phyloP scores from a whole-genome alignment of 495 filamentous ascomycete genomes.

The Hypoxylon intermedium region DNA sequence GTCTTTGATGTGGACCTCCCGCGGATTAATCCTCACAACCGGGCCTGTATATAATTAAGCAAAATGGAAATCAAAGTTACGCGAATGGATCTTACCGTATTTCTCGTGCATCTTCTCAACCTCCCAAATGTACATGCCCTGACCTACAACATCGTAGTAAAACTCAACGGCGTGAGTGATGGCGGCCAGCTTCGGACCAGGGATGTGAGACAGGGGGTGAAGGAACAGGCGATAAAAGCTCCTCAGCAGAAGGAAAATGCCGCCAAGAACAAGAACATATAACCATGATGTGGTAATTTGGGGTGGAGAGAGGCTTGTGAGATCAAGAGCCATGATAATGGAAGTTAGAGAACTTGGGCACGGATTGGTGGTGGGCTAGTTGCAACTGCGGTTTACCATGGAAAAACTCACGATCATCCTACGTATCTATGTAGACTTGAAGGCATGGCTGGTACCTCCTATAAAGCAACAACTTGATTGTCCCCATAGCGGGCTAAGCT shows the following conservation, averaged over 20 bases:
- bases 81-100: slow-evolving; percentile 47
- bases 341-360: neutral
- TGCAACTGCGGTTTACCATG: too few relatives aligned
- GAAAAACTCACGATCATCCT: too few relatives aligned
- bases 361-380: too few relatives aligned
- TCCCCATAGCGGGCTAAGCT: too few relatives aligned
- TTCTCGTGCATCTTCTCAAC: slow-evolving; percentile 53
- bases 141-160: slow-evolving; percentile 52
- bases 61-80: neutral
- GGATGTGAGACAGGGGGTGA: slow-evolving; percentile 55
- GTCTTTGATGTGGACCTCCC: slow-evolving; percentile 54
- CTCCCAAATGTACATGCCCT: slow-evolving; percentile 48
- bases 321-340: neutral
- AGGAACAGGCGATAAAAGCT: slow-evolving; percentile 54
- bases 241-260: neutral
- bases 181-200: slow-evolving; percentile 57
- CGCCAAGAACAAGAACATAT: neutral
- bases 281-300: neutral
- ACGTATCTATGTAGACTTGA: too few relatives aligned
- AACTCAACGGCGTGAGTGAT: slow-evolving; percentile 52
- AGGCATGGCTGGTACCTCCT: too few relatives aligned
- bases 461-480: too few relatives aligned
- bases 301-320: neutral
- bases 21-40: slow-evolving; percentile 53
- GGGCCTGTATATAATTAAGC: slow-evolving; percentile 23